Evolutionary conservation across 1,284 basidiomycete species (phyloP).

Genomic region (Trametes versicolor): DNA sequence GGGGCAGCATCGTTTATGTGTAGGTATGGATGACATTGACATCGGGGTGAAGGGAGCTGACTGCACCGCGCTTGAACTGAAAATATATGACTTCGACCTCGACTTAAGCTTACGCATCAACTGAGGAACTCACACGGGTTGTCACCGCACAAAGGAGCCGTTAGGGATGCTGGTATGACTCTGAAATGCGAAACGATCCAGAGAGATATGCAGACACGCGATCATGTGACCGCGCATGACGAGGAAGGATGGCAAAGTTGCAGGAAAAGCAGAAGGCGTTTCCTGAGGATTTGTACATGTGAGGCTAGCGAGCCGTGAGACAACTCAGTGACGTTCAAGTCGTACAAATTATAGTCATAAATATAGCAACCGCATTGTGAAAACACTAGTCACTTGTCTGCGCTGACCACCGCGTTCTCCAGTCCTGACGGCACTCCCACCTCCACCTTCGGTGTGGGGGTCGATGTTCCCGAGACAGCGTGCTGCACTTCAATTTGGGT

Average conservation of each 20-base stretch:
- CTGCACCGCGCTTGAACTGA: too few species aligned
- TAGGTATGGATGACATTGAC: too few species aligned
- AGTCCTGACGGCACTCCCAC: constrained; percentile 32
- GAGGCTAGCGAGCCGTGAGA: too few species aligned
- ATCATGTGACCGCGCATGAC: constrained; percentile 22
- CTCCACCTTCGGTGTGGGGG: constrained; percentile 35
- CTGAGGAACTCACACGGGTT: too few species aligned
- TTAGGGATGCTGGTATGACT: not conserved
- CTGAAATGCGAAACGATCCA: not conserved
- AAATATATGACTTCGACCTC: too few species aligned
- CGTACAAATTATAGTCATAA: not conserved
- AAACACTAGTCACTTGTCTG: constrained; percentile 1
- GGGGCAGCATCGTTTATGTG: too few species aligned
- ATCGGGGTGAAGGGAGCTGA: too few species aligned
- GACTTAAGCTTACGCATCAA: too few species aligned
- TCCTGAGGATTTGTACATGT: too few species aligned
- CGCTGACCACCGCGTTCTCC: constrained; percentile 7
- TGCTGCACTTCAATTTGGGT: constrained; percentile 25
- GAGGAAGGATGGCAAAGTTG: not conserved
- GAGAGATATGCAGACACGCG: constrained; percentile 5
- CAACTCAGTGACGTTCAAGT: not conserved
- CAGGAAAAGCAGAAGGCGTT: too few species aligned
- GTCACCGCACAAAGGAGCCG: too few species aligned
- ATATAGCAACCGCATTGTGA: not conserved
- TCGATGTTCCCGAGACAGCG: constrained; percentile 33